Conservation (phyloP, 306 rosid species). For the Prunus mira region DNA sequence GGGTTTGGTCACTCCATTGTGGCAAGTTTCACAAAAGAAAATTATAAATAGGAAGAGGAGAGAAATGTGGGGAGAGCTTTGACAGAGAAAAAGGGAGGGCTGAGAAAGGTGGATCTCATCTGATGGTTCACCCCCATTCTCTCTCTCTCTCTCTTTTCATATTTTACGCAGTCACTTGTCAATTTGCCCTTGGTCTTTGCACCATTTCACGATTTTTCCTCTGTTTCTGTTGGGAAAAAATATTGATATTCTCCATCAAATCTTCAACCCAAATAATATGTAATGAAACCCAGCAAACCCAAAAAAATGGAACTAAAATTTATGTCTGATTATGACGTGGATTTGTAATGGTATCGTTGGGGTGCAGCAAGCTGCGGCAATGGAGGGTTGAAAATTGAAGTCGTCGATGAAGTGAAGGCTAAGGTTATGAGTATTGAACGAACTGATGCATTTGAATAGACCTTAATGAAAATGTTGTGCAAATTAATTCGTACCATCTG, state of each 20-base stretch:
- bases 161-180: constrained; percentile 17
- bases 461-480: not conserved
- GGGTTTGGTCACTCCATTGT: constrained; percentile 13
- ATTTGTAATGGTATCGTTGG: not conserved
- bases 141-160: constrained; percentile 5
- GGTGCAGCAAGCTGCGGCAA: not conserved
- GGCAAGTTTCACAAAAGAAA: constrained; percentile 16
- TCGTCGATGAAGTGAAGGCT: too few relatives aligned
- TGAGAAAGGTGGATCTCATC: constrained; percentile 11
- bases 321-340: not conserved
- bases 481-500: not conserved
- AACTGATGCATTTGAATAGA: not conserved
- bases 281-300: not conserved
- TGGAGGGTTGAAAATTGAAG: not conserved
- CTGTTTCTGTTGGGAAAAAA: constrained; percentile 9
- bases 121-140: constrained; percentile 7
- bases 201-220: constrained; percentile 9
- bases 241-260: not conserved
- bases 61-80: constrained; percentile 14
- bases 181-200: not conserved
- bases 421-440: not conserved
- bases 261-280: not conserved
- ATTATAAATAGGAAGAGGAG: constrained; percentile 19
- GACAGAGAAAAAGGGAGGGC: constrained; percentile 4
- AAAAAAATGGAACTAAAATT: not conserved